Base-by-base conservation (phyloP, 2,329 filamentous ascomycete genomes). In the Polytolypa hystricis region DNA sequence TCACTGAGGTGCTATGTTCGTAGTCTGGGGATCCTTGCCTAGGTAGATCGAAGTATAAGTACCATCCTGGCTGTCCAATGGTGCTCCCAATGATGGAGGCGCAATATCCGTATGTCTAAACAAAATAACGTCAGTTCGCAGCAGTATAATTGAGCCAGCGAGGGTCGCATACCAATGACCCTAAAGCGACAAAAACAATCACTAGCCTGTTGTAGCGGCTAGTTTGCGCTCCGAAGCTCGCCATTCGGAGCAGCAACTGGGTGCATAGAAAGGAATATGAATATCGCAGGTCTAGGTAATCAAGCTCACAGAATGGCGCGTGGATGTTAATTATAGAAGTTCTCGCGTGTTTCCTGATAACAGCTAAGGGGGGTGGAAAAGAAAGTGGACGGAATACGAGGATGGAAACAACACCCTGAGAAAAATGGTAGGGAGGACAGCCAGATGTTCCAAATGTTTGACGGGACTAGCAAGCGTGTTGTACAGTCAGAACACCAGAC, bases 41-140 rank as follows among this genome's bases (percentile, higher is more conserved):
- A 1, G 67, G 67, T 7, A 71, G 57, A 29, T 65, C 45, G 46
- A 72, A 71, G 50, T 62, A 70, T 12, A 48, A 41, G 45, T 68
- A 71, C 65, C 66, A 71, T 42, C 67, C 67, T 3, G 67, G 65
- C 37, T 71, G 67, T 6, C 69, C 69, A 35, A 71, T 70, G 11
- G 67, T 71, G 38, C 64, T 67, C 26, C 61, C 57, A 25, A 71
- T 71, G 25, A 71, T 62, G 2, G 67, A 69, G 6, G 67, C 58
- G 35, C 60, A 64, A 43, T 70, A 71, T 15, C 68, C 67, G 42
- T 70, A 71, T 2, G 68, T 70, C 65, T 67, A 37, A 18, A n/a
- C 18, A 30, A 17, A 14, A 21, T n/a, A 23, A 14, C 20, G 12
- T n/a, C n/a, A 30, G 15, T 31, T 21, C 19, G n/a, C 16, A 30